Percentiles rank a stretch among this genome's conserved stretches.
Evolutionary conservation across 2,329 filamentous ascomycete species (phyloP).

Genomic region (Bipolaris cookei): DNA sequence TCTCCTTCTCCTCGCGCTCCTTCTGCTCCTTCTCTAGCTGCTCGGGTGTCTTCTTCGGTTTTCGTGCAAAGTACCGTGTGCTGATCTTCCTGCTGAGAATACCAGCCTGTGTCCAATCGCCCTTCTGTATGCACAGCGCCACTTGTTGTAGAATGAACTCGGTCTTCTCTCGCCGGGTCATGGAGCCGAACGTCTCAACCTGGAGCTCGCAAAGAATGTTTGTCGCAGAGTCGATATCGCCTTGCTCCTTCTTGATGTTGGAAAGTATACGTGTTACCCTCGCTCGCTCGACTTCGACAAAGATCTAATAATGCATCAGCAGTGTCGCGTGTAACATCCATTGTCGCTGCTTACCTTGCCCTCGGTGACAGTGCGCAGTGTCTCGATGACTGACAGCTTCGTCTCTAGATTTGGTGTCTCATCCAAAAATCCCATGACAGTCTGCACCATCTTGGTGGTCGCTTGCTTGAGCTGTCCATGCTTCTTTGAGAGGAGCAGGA

Average conservation of each 20-base stretch:
- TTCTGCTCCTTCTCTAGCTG: slow-evolving; percentile 90
- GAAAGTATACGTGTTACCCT: slow-evolving; percentile 94
- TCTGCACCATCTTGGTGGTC: slow-evolving; percentile 98
- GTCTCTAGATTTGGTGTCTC: slow-evolving; percentile 82
- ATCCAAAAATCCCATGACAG: slow-evolving; percentile 89
- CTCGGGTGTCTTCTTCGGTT: slow-evolving; percentile 87
- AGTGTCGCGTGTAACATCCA: not conserved
- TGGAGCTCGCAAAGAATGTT: slow-evolving; percentile 97
- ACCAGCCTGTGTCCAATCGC: slow-evolving; percentile 93
- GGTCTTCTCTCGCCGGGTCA: slow-evolving; percentile 96
- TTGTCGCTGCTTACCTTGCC: slow-evolving; percentile 70
- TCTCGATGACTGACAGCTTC: slow-evolving; percentile 94
- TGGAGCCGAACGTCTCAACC: slow-evolving; percentile 98
- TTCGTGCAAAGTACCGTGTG: slow-evolving; percentile 87
- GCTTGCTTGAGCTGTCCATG: slow-evolving; percentile 99
- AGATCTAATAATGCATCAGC: slow-evolving; percentile 68
- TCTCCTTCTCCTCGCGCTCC: slow-evolving; percentile 82
- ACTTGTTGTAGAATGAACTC: slow-evolving; percentile 98
- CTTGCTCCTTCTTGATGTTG: slow-evolving; percentile 95
- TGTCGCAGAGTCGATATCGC: slow-evolving; percentile 85
- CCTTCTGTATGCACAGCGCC: slow-evolving; percentile 89
- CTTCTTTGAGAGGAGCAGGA: slow-evolving; percentile 95
- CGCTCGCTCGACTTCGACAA: slow-evolving; percentile 97
- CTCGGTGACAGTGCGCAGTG: slow-evolving; percentile 92
- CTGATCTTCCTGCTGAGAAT: slow-evolving; percentile 97